Conservation (phyloP, 495 filamentous ascomycete species). For the Cairneyella variabilis region DNA sequence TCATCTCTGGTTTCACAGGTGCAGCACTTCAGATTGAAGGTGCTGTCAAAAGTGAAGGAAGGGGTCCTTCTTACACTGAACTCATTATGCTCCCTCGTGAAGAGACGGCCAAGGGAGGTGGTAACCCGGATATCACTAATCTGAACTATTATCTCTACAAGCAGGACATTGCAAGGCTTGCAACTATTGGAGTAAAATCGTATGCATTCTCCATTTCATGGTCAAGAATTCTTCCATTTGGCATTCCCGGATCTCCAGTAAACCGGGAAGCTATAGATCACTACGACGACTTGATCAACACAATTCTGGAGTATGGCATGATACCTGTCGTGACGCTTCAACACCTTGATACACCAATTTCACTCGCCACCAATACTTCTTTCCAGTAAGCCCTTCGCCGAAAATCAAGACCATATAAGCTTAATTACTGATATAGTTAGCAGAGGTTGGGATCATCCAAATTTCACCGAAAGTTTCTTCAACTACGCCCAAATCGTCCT, state of each 20-base stretch:
- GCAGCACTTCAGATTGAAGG: constrained; percentile 29
- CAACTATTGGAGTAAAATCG: constrained; percentile 45
- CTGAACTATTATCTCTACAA: constrained; percentile 50
- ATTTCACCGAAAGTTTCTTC: constrained; percentile 33
- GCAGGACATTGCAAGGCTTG: constrained; percentile 45
- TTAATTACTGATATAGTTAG: no score
- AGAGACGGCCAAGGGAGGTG: no score
- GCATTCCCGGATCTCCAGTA: constrained; percentile 36
- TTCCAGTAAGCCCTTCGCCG: no score
- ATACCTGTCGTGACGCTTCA: constrained; percentile 39
- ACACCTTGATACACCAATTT: constrained; percentile 40
- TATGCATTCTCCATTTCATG: constrained; percentile 45
- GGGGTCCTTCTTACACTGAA: constrained; percentile 30
- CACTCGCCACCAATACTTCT: no score
- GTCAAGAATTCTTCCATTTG: constrained; percentile 43
- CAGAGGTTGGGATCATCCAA: no score
- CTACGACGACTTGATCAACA: constrained; percentile 44
- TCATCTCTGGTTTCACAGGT: constrained; percentile 28
- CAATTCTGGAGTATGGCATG: constrained; percentile 37
- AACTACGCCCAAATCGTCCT: constrained; percentile 38
- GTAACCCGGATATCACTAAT: constrained; percentile 32
- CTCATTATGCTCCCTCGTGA: no score
- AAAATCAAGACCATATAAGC: no score
- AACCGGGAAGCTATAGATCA: constrained; percentile 42
- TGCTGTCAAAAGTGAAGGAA: constrained; percentile 24